Conservation (phyloP, 768 basidiomycete genomes). For the Mycena epipterygia region DNA sequence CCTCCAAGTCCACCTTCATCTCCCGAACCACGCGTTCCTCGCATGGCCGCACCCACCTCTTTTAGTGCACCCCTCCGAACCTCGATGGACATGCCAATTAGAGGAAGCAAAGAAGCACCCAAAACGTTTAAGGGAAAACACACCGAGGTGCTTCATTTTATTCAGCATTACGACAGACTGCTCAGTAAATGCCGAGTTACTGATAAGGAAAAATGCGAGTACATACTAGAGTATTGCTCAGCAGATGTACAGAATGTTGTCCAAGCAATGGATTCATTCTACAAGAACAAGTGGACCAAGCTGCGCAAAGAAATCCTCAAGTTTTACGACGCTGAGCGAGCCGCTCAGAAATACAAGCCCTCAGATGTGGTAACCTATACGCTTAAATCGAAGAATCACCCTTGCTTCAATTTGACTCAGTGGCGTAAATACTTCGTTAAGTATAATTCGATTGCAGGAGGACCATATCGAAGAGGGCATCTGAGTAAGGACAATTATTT, state of each 20-base stretch:
- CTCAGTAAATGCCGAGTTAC: background rate
- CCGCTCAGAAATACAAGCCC: background rate
- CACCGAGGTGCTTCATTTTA: background rate
- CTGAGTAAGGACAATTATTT: background rate
- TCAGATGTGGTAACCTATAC: background rate
- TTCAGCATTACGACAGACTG: constrained; percentile 2
- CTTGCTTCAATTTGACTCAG: background rate
- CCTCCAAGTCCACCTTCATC: background rate
- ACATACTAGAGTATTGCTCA: constrained; percentile 4
- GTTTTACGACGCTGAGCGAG: constrained; percentile 7
- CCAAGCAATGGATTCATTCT: background rate
- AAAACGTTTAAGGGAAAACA: background rate
- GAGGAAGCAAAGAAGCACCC: background rate
- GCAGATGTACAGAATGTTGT: constrained; percentile 2
- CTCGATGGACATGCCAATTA: constrained; percentile 2
- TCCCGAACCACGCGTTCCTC: background rate
- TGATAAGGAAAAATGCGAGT: background rate
- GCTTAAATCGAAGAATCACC: background rate
- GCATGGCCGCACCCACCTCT: background rate
- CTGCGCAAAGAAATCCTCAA: background rate
- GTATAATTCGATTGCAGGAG: constrained; percentile 3
- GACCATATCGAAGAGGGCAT: background rate
- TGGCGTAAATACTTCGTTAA: background rate
- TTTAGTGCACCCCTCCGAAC: background rate
- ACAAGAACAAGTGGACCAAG: background rate